Evolutionary conservation across 257 asterid genomes (phyloP).

Genomic region (Salvia rosmarinus): DNA sequence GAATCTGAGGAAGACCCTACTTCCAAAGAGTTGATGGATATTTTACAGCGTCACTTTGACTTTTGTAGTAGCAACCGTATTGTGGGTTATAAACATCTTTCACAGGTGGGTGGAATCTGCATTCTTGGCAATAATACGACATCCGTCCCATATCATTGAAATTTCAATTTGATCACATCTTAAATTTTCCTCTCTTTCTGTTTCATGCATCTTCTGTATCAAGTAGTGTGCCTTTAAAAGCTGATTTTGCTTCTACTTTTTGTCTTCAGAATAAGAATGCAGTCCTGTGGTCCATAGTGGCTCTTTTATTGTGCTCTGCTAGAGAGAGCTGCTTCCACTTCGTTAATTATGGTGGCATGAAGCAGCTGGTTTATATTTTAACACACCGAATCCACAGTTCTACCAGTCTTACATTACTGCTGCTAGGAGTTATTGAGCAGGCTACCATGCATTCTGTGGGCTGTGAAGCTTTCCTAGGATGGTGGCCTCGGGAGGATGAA

Average conservation of each 20-base stretch:
- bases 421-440: slow-evolving; percentile 74
- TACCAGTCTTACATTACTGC: slow-evolving; percentile 48
- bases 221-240: not conserved
- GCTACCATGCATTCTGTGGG: slow-evolving; percentile 87
- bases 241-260: slow-evolving; percentile 36
- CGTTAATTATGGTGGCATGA: slow-evolving; percentile 76
- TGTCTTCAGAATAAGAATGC: slow-evolving; percentile 70
- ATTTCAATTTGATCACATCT: slow-evolving; percentile 24
- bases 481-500: slow-evolving; percentile 71
- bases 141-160: slow-evolving; percentile 28
- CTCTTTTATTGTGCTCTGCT: slow-evolving; percentile 78
- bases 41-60: slow-evolving; percentile 41
- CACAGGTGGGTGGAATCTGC: slow-evolving; percentile 60
- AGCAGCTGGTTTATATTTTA: slow-evolving; percentile 77
- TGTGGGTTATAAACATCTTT: slow-evolving; percentile 53
- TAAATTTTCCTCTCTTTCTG: not conserved
- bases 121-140: slow-evolving; percentile 25
- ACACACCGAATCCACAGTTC: slow-evolving; percentile 50
- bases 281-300: slow-evolving; percentile 64
- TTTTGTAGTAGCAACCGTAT: slow-evolving; percentile 41
- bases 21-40: slow-evolving; percentile 72
- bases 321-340: slow-evolving; percentile 55
- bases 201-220: slow-evolving; percentile 2
- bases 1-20: slow-evolving; percentile 61
- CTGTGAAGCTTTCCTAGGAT: slow-evolving; percentile 81